Conservation (phyloP, 768 basidiomycete species). For the Lentinula detonsa region DNA sequence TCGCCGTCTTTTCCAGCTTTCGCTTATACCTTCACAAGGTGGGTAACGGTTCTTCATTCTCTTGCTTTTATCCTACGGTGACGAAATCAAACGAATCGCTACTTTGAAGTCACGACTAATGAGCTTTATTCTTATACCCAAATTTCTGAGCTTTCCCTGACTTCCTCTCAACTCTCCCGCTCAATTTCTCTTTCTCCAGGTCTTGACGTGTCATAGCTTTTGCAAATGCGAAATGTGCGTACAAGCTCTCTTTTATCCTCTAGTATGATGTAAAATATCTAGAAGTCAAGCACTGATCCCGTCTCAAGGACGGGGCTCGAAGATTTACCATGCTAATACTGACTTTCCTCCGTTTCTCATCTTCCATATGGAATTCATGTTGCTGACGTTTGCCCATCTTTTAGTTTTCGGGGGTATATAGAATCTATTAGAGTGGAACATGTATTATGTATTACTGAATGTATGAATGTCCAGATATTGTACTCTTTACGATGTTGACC, state of each 20-base stretch:
- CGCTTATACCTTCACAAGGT: neutral
- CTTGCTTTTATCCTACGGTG: slow-evolving; percentile 26
- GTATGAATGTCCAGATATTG: neutral
- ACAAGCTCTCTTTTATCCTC: slow-evolving; percentile 1
- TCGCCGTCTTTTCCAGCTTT: slow-evolving; percentile 12
- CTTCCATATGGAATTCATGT: neutral
- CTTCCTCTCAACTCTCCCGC: slow-evolving; percentile 7
- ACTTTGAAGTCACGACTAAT: slow-evolving; percentile 75
- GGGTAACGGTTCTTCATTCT: neutral
- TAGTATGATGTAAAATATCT: slow-evolving; percentile 57
- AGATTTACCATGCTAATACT: slow-evolving; percentile 92
- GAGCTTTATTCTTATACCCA: slow-evolving; percentile 77
- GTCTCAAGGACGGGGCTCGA: slow-evolving; percentile 70
- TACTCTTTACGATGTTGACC: slow-evolving; percentile 27
- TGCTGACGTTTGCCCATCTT: neutral
- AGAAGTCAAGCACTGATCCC: slow-evolving; percentile 91
- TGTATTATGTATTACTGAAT: neutral
- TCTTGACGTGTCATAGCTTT: neutral
- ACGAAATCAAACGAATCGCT: slow-evolving; percentile 81
- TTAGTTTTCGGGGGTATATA: neutral
- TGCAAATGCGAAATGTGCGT: slow-evolving; percentile 27
- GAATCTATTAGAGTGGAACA: neutral
- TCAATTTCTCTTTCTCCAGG: slow-evolving; percentile 9
- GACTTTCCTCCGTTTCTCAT: slow-evolving; percentile 21
- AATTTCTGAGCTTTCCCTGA: slow-evolving; percentile 69